phyloP scores from a whole-genome alignment of 306 rosid species.

The Casuarina equisetifolia region DNA sequence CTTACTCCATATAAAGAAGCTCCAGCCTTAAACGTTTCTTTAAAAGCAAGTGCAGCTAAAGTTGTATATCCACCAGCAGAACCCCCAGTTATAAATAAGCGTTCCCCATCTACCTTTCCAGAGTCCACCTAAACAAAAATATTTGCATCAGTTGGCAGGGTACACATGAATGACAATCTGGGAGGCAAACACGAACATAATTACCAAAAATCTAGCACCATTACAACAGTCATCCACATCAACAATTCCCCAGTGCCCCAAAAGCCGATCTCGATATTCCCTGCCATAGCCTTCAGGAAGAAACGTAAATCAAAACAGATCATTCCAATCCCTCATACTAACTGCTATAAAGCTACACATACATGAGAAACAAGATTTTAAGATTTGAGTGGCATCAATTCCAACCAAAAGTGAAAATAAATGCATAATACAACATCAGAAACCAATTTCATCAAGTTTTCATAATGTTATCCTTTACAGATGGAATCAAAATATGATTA shows the following conservation, averaged over 20 bases:
- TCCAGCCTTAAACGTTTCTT: slow-evolving; percentile 76
- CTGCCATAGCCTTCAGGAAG: slow-evolving; percentile 78
- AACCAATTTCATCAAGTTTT: not conserved
- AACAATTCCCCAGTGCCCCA: slow-evolving; percentile 90
- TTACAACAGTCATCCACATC: slow-evolving; percentile 96
- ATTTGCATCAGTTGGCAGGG: slow-evolving; percentile 5
- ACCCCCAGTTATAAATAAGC: slow-evolving; percentile 85
- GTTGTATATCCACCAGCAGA: slow-evolving; percentile 99
- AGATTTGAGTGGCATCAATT: not conserved
- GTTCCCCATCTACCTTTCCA: slow-evolving; percentile 77
- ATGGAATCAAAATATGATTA: slow-evolving; percentile 13
- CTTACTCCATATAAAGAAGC: slow-evolving; percentile 94
- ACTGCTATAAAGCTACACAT: not conserved
- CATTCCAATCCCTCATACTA: not conserved
- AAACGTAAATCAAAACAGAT: not conserved
- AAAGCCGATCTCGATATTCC: slow-evolving; percentile 84
- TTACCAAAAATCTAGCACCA: slow-evolving; percentile 88
- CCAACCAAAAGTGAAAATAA: not conserved
- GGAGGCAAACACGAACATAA: slow-evolving; percentile 12
- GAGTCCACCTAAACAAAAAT: slow-evolving; percentile 58
- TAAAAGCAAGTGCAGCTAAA: slow-evolving; percentile 87
- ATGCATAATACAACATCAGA: not conserved
- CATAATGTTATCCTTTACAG: not conserved
- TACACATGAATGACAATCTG: slow-evolving; percentile 17
- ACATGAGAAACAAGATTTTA: not conserved